A percentile compares a stretch with the other conserved stretches of the same genome.
phyloP scores from a whole-genome alignment of 306 rosid genomes.

The Trichosanthes truncata region DNA sequence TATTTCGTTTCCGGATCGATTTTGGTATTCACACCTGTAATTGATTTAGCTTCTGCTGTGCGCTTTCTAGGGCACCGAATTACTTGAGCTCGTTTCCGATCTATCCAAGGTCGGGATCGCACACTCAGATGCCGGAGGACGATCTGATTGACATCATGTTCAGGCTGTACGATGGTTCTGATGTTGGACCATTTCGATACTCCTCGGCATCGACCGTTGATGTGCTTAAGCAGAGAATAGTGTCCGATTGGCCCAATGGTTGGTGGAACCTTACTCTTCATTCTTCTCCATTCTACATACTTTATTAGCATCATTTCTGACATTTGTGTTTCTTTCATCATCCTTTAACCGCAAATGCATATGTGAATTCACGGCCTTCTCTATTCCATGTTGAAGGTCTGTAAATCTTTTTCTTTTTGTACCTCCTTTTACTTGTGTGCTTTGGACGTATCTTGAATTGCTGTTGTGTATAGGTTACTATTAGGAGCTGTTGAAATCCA shows the following conservation, averaged over 20 bases:
- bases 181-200: conserved; percentile 50
- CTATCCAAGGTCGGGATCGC: not conserved
- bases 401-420: not conserved
- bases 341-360: not conserved
- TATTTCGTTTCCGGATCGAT: not conserved
- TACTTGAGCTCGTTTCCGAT: not conserved
- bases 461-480: not conserved
- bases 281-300: not conserved
- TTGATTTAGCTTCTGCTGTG: not conserved
- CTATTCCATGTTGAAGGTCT: not conserved
- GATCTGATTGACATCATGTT: conserved; percentile 66
- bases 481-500: not conserved
- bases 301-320: not conserved
- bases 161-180: conserved; percentile 47
- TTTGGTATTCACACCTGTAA: not conserved
- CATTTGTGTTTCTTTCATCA: not conserved
- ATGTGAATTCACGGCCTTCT: not conserved
- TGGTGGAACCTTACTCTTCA: not conserved
- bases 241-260: conserved; percentile 92
- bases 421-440: not conserved
- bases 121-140: conserved; percentile 63
- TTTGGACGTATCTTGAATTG: not conserved
- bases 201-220: conserved; percentile 70
- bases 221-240: conserved; percentile 77
- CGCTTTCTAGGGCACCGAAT: not conserved